Base-by-base conservation (phyloP, 129 eudicot genomes). In the sunflower (Helianthus annuus) region DNA sequence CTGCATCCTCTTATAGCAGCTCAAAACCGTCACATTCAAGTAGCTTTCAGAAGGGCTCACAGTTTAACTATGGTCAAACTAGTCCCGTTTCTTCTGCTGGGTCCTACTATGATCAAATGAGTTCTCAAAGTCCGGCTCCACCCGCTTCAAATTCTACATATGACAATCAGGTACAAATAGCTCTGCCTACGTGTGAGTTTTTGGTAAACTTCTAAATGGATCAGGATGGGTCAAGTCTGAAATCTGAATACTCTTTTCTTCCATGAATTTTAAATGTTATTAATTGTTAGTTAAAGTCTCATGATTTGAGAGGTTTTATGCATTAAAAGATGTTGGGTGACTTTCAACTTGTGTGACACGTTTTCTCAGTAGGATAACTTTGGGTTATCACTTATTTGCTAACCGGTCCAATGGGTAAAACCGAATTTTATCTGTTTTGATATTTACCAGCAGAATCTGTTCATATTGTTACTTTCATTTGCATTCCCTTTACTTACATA, bases 101-200 rank as follows among this genome's bases (percentile, higher is more conserved):
- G 14, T 16, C 76, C 39, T 39, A 16, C 53, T 70, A 55, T 71
- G 58, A 62, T 60, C 68, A 39, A 66, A 60, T 17, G 34, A 52
- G 48, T 59, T 11, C 38, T 54, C 74, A 34, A 55, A 46, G 8
- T 68, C 48, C 78, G 10, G 65, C 91, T 57, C 91, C 96, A 54
- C 79, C 96, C 66, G 82, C 65, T 80, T 69, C 91, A 52, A 87
- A 49, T 74, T 86, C 97, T 77, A 77, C 85, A 13, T 86, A 82
- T 73, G 96, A 95, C 58, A 75, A 90, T 58, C 83, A 73, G 97
- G 99, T 93, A 80, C 46, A 10, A 54, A 48, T 79, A 57, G 59
- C 48, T 64, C 46, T 13, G 1, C 34, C 16, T 51, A 29, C 59
- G 16, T 22, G 29, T 16, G 10, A 16, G 29, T 6, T 16, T 53